Percentiles rank a stretch among this genome's conserved stretches.
phyloP scores from a whole-genome alignment of 2,329 filamentous ascomycete species.

The Fusarium equiseti region DNA sequence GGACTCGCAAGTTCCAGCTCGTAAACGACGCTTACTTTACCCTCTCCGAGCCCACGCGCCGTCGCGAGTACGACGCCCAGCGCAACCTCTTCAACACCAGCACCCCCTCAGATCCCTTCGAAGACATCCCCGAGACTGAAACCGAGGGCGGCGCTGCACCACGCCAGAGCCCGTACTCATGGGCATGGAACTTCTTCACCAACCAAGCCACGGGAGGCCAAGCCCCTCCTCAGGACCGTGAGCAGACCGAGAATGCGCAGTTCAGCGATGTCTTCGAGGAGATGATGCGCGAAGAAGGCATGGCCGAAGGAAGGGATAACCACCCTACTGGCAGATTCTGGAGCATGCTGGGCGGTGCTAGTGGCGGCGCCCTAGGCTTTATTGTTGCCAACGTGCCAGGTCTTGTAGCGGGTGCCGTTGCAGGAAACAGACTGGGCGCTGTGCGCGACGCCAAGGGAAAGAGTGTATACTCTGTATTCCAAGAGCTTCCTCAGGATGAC shows the following conservation, averaged over 20 bases:
- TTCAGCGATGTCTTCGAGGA: slow-evolving; percentile 91
- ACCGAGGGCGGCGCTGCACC: slow-evolving; percentile 56
- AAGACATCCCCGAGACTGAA: slow-evolving; percentile 50
- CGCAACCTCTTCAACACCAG: slow-evolving; percentile 51
- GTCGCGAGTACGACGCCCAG: slow-evolving; percentile 86
- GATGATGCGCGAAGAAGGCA: slow-evolving; percentile 87
- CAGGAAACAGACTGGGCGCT: slow-evolving; percentile 90
- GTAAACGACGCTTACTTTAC: slow-evolving; percentile 96
- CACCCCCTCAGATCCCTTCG: slow-evolving; percentile 58
- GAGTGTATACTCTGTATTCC: slow-evolving; percentile 93
- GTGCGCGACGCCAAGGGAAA: slow-evolving; percentile 92
- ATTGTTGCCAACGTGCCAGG: slow-evolving; percentile 95
- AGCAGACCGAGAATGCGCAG: slow-evolving; percentile 78
- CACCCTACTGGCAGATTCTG: slow-evolving; percentile 81
- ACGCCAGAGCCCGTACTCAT: slow-evolving; percentile 73
- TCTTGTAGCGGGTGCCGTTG: slow-evolving; percentile 88
- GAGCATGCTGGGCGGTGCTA: slow-evolving; percentile 85
- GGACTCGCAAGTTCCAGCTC: slow-evolving; percentile 90
- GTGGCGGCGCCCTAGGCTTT: slow-evolving; percentile 91
- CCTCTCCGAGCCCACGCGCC: slow-evolving; percentile 81
- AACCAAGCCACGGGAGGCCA: slow-evolving; percentile 45
- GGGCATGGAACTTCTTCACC: slow-evolving; percentile 77
- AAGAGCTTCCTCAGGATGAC: slow-evolving; percentile 85
- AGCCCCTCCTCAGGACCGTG: slow-evolving; percentile 53
- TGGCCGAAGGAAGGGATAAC: slow-evolving; percentile 77